phyloP scores from a whole-genome alignment of 2,329 filamentous ascomycete species.

The Canariomyces notabilis region DNA sequence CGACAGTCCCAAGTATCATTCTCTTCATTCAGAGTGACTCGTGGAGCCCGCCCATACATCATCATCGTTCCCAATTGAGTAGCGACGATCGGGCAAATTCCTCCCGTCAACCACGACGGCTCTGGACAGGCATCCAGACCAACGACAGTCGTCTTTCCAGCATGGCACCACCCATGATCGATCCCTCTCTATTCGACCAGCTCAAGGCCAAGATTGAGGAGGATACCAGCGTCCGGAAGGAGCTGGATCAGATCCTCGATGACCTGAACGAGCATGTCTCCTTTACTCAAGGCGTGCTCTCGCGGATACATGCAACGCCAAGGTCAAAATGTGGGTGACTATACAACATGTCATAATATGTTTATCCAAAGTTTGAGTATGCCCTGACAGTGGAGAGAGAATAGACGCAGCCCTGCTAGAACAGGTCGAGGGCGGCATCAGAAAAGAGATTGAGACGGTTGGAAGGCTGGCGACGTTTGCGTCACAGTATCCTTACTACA shows the following conservation, averaged over 20 bases:
- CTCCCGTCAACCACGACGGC: too few species aligned
- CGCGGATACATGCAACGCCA: slow-evolving; percentile 83
- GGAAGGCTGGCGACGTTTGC: slow-evolving; percentile 66
- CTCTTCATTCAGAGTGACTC: too few species aligned
- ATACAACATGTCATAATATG: not conserved
- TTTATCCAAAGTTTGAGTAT: slow-evolving; percentile 11
- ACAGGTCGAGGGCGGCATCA: slow-evolving; percentile 66
- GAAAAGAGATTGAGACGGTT: slow-evolving; percentile 66
- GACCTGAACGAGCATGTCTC: slow-evolving; percentile 78
- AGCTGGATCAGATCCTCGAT: slow-evolving; percentile 75
- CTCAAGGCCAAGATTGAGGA: slow-evolving; percentile 88
- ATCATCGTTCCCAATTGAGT: too few species aligned
- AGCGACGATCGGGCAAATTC: too few species aligned
- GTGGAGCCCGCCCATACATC: too few species aligned
- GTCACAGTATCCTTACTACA: slow-evolving; percentile 92
- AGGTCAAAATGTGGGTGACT: slow-evolving; percentile 42
- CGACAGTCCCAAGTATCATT: too few species aligned
- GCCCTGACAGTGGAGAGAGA: not conserved
- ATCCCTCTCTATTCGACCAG: slow-evolving; percentile 78
- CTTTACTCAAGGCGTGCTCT: slow-evolving; percentile 75
- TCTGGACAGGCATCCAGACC: not conserved
- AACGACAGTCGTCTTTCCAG: not conserved
- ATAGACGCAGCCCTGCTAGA: slow-evolving; percentile 64
- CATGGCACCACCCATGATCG: slow-evolving; percentile 50
- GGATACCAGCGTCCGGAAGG: slow-evolving; percentile 75